Evolutionary conservation across 116 monocot genomes (phyloP), one percentile per base, ranked within the genome.

Genomic region (Trichopus zeylanicus): DNA sequence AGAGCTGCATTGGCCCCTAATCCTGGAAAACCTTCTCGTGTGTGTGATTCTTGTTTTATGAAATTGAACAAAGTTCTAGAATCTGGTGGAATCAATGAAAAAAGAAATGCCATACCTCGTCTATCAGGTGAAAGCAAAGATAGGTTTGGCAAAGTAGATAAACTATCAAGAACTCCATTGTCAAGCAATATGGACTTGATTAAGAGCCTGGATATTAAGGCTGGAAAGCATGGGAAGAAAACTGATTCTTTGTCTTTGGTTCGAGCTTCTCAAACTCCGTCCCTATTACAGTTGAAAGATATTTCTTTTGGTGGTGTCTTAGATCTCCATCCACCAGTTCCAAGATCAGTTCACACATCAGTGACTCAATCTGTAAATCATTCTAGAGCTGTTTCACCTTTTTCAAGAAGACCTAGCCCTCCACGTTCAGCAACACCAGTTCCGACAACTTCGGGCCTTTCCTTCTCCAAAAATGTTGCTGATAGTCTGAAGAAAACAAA

Each of bases 381-480:
- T 69, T 87, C 92, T 18, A 78, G 87, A 65, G 68, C 92, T 51
- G 81, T 71, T 73, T 92, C 92, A 51, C 84, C 92, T 51, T 92
- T 92, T 42, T 92, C 84, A 58, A 73, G 73, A 65, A 84, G 52
- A 48, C 24, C 76, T 53, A 81, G 79, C 52, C 81, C 92, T 56
- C 76, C 70, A 42, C 78, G 81, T 30, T 84, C 92, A 46, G 71
- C 68, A 23, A 87, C 87, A 57, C 92, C 92, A 51, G 73, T 79
- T 46, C 78, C 92, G 16, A 78, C 78, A 48, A 70, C 68, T 21
- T 75, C 73, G 22, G 84, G 81, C 31, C 71, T 81, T 78, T 77
- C 84, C 55, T 75, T 84, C 70, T 75, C 73, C 31, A 83, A 92
- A 72, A 81, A 53, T 39, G 29, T 60, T 39, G 51, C 51, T 28